A percentile compares a stretch with the other conserved stretches of the same genome.
phyloP scores from a whole-genome alignment of 1,139 yeast genomes.

The Pichia sp. region DNA sequence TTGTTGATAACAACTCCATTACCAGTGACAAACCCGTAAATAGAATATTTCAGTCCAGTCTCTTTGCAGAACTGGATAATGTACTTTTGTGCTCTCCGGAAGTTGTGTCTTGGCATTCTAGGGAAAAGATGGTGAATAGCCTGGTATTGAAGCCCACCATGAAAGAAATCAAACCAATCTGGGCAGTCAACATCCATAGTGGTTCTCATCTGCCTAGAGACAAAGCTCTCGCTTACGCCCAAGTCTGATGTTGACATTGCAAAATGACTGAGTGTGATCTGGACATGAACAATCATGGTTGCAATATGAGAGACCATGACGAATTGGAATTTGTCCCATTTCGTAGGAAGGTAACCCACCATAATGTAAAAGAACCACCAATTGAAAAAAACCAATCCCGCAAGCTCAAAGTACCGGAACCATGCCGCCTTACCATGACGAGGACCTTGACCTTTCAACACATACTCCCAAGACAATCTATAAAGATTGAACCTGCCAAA shows the following conservation, averaged over 20 bases:
- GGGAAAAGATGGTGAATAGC: slow-evolving; percentile 90
- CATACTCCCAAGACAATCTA: slow-evolving; percentile 71
- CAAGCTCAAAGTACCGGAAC: slow-evolving; percentile 72
- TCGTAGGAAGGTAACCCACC: slow-evolving; percentile 28
- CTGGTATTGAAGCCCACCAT: slow-evolving; percentile 90
- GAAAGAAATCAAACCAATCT: slow-evolving; percentile 82
- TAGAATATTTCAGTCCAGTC: slow-evolving; percentile 76
- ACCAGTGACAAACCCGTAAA: slow-evolving; percentile 78
- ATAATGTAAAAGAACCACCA: slow-evolving; percentile 75
- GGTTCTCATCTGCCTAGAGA: slow-evolving; percentile 75
- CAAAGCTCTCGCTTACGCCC: slow-evolving; percentile 77
- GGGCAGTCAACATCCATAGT: slow-evolving; percentile 97
- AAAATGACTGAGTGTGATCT: slow-evolving; percentile 82
- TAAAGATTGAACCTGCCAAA: slow-evolving; percentile 86
- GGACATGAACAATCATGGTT: slow-evolving; percentile 89
- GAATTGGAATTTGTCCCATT: slow-evolving; percentile 46
- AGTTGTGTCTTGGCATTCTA: slow-evolving; percentile 79
- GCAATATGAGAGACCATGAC: slow-evolving; percentile 70
- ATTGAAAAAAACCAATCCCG: slow-evolving; percentile 56
- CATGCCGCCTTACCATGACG: slow-evolving; percentile 76
- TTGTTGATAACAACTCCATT: slow-evolving; percentile 63
- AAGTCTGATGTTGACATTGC: slow-evolving; percentile 90
- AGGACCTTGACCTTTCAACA: slow-evolving; percentile 71
- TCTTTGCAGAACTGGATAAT: slow-evolving; percentile 69
- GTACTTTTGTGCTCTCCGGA: slow-evolving; percentile 63